Evolutionary conservation across 768 basidiomycete genomes (phyloP).

Genomic region (Cyclocybe cylindracea): DNA sequence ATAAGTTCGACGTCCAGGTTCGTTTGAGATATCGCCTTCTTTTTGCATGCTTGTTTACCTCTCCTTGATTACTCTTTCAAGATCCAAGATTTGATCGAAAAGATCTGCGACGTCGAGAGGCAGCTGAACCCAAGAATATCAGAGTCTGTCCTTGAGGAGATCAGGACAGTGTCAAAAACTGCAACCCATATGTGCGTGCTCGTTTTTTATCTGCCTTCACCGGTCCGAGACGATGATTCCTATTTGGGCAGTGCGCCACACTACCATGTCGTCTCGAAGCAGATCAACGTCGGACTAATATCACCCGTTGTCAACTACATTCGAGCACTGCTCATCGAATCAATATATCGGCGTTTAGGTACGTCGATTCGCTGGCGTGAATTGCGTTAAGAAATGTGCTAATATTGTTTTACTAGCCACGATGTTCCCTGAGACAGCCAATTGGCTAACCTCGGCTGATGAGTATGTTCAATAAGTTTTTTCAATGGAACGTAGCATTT

Average conservation of each 20-base stretch:
- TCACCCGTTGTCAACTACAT: constrained; percentile 40
- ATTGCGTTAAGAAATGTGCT: not conserved
- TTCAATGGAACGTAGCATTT: not conserved
- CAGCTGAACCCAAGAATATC: constrained; percentile 35
- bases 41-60: not conserved
- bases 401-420: constrained; percentile 32
- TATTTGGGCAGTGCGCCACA: constrained; percentile 48
- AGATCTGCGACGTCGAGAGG: constrained; percentile 51
- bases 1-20: constrained; percentile 52
- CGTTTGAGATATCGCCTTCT: not conserved
- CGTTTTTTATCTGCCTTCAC: not conserved
- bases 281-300: constrained; percentile 31
- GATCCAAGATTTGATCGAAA: constrained; percentile 47
- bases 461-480: constrained; percentile 38
- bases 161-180: constrained; percentile 37
- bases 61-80: constrained; percentile 11
- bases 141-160: constrained; percentile 35
- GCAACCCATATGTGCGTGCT: constrained; percentile 59
- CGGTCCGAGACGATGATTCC: not conserved
- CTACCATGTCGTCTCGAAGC: constrained; percentile 53
- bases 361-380: constrained; percentile 8
- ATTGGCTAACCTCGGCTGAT: constrained; percentile 58
- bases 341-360: constrained; percentile 62
- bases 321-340: constrained; percentile 56
- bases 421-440: constrained; percentile 65